Conservation (phyloP, 2,329 filamentous ascomycete species). For the Monosporascus sp. region DNA sequence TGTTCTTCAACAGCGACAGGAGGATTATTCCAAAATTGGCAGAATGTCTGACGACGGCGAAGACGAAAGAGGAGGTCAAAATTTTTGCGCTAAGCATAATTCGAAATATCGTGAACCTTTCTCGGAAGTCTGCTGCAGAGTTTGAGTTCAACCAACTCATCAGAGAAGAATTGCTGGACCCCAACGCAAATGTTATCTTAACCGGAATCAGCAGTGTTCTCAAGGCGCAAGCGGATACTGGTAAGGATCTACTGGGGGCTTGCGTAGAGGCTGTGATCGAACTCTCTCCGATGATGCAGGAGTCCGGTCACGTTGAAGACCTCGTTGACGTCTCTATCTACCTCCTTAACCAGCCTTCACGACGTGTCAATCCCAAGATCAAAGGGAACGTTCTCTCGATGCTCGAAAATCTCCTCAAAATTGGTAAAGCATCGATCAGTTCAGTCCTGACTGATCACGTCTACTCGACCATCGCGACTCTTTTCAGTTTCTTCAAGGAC, state of each 20-base stretch:
- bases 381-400: slow-evolving; percentile 78
- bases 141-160: slow-evolving; percentile 53
- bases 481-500: slow-evolving; percentile 91
- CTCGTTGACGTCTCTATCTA: slow-evolving; percentile 76
- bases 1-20: slow-evolving; percentile 58
- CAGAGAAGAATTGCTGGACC: slow-evolving; percentile 48
- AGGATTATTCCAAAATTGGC: slow-evolving; percentile 67
- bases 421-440: slow-evolving; percentile 53
- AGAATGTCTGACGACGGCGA: slow-evolving; percentile 64
- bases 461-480: slow-evolving; percentile 67
- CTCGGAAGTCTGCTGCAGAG: slow-evolving; percentile 47
- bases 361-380: slow-evolving; percentile 73
- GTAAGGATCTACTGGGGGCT: slow-evolving; percentile 71
- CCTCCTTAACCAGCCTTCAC: slow-evolving; percentile 77
- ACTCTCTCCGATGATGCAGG: slow-evolving; percentile 64
- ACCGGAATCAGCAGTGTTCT: slow-evolving; percentile 65
- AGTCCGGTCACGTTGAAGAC: slow-evolving; percentile 64
- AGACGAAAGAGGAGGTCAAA: slow-evolving; percentile 82
- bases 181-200: slow-evolving; percentile 55
- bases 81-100: slow-evolving; percentile 74
- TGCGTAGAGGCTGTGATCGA: slow-evolving; percentile 76
- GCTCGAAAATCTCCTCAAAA: slow-evolving; percentile 71
- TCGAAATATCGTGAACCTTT: slow-evolving; percentile 59
- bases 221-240: slow-evolving; percentile 47
- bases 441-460: slow-evolving; percentile 56